Conservation (phyloP, 2,329 filamentous ascomycete genomes). For the Xylariaceae sp. region DNA sequence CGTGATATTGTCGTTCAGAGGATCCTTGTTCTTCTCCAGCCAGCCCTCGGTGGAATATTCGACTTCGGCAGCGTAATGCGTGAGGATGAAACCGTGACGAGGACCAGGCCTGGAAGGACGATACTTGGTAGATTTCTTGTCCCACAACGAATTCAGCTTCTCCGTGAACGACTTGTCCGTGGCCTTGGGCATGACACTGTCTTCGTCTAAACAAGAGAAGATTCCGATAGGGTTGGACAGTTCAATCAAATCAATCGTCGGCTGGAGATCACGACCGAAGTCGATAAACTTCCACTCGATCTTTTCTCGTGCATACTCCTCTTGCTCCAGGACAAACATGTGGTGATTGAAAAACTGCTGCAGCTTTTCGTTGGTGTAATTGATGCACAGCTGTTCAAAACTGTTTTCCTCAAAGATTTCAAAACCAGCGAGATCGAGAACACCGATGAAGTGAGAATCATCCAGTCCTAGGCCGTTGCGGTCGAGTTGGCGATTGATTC, state of each 20-base stretch:
- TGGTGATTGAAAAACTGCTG: slow-evolving; percentile 99
- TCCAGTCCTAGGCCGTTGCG: slow-evolving; percentile 76
- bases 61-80: slow-evolving; percentile 95
- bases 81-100: slow-evolving; percentile 83
- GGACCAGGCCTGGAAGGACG: slow-evolving; percentile 71
- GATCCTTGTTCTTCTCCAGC: slow-evolving; percentile 99
- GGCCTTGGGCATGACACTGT: slow-evolving; percentile 98
- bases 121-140: slow-evolving; percentile 93
- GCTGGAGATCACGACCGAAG: slow-evolving; percentile 93
- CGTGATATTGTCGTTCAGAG: slow-evolving; percentile 94
- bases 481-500: slow-evolving; percentile 89
- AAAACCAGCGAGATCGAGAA: slow-evolving; percentile 97
- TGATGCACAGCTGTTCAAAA: slow-evolving; percentile 98
- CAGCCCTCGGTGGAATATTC: slow-evolving; percentile 94
- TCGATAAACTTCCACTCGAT: slow-evolving; percentile 99
- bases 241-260: slow-evolving; percentile 96
- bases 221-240: slow-evolving; percentile 95
- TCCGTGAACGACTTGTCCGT: slow-evolving; percentile 97
- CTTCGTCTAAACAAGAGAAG: slow-evolving; percentile 96
- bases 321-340: slow-evolving; percentile 98
- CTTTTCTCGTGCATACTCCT: slow-evolving; percentile 94
- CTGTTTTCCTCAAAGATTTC: slow-evolving; percentile 98
- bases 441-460: slow-evolving; percentile 92
- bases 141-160: slow-evolving; percentile 94
- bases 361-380: slow-evolving; percentile 98